Evolutionary conservation across 1,284 basidiomycete species (phyloP).

Genomic region (Rhodotorula sp.): DNA sequence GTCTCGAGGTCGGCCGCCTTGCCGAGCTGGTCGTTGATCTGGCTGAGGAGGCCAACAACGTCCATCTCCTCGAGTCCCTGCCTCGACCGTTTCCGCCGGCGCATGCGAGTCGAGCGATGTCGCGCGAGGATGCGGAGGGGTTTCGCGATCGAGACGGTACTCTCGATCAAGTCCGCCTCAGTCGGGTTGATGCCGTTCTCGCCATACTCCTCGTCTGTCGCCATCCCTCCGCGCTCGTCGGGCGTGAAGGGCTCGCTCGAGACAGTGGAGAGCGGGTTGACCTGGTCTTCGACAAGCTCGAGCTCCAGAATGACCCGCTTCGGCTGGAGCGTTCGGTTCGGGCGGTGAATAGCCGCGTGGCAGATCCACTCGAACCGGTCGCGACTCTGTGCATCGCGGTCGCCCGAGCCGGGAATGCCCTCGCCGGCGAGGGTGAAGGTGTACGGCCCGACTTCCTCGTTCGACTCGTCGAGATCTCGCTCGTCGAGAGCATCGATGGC

Average conservation of each 20-base stretch:
- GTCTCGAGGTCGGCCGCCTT: conserved; percentile 66
- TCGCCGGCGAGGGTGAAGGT: conserved; percentile 42
- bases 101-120: conserved; percentile 10
- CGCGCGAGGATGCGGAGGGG: conserved; percentile 73
- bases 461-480: conserved; percentile 30
- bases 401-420: conserved; percentile 40
- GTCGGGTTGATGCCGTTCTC: conserved; percentile 37
- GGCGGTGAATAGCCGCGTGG: conserved; percentile 78
- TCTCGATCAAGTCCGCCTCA: conserved; percentile 63
- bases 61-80: conserved; percentile 56
- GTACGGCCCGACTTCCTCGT: conserved; percentile 46
- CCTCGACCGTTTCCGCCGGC: background rate
- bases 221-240: conserved; percentile 21
- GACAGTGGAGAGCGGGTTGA: conserved; percentile 62
- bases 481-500: conserved; percentile 41
- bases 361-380: conserved; percentile 65
- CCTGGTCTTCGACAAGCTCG: conserved; percentile 69
- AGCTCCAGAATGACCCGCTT: conserved; percentile 72
- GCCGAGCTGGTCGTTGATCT: conserved; percentile 81
- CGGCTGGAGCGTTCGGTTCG: conserved; percentile 47
- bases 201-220: conserved; percentile 4
- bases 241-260: conserved; percentile 30
- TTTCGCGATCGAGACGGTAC: conserved; percentile 69
- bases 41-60: conserved; percentile 72
- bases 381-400: conserved; percentile 12